phyloP scores from a whole-genome alignment of 2,329 filamentous ascomycete species.

The Eutypella sp. region DNA sequence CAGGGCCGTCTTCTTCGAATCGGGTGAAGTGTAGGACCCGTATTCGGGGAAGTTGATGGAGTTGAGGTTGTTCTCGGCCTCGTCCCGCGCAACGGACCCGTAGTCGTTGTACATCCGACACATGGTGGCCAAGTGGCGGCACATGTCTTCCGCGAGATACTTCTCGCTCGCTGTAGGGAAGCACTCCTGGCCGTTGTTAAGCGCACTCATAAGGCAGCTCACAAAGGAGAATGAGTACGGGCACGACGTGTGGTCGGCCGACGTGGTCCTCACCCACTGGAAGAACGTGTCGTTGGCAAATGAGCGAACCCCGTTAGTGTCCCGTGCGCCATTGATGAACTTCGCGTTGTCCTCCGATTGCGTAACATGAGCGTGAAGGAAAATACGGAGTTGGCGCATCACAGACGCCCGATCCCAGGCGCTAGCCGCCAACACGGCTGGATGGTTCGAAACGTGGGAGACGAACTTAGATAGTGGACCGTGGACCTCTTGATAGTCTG shows the following conservation, averaged over 20 bases:
- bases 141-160: slow-evolving; percentile 1
- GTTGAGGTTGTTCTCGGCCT: slow-evolving; percentile 27
- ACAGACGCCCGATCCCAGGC: slow-evolving; percentile 8
- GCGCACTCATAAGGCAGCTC: slow-evolving; percentile 2
- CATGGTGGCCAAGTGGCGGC: slow-evolving; percentile 20
- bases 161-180: not conserved
- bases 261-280: slow-evolving; percentile 10
- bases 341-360: slow-evolving; percentile 14
- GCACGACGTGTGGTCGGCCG: slow-evolving; percentile 10
- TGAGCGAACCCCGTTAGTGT: slow-evolving; percentile 2
- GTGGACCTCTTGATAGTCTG: slow-evolving; percentile 3
- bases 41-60: slow-evolving; percentile 29
- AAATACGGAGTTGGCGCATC: slow-evolving; percentile 10
- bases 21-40: slow-evolving; percentile 1
- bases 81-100: slow-evolving; percentile 24
- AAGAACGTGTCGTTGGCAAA: slow-evolving; percentile 4
- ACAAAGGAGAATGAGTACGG: slow-evolving; percentile 9
- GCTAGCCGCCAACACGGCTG: slow-evolving; percentile 9
- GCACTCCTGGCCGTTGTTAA: not conserved
- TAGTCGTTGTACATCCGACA: slow-evolving; percentile 31
- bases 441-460: slow-evolving; percentile 10
- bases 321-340: slow-evolving; percentile 14
- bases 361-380: slow-evolving; percentile 11
- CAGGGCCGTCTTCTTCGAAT: slow-evolving; percentile 10
- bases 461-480: slow-evolving; percentile 11